Conservation (phyloP, 2,329 filamentous ascomycete species). For the Coniochaeta sp. region DNA sequence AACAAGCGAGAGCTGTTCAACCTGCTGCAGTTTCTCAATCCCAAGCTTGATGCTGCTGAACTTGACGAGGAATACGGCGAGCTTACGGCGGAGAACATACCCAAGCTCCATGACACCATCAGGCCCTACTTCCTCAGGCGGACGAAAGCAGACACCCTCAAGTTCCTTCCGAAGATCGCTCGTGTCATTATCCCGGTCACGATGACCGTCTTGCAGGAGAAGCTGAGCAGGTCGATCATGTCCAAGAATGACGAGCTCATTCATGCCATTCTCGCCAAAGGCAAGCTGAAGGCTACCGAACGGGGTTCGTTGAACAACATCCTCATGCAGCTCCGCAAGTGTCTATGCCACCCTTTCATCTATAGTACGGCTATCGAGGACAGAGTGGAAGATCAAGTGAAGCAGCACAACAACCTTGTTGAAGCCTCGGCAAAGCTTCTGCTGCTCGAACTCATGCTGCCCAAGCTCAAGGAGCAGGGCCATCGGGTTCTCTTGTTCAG, state of each 20-base stretch:
- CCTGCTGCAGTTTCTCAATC: conserved; percentile 88
- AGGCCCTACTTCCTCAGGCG: conserved; percentile 63
- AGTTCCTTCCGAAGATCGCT: conserved; percentile 85
- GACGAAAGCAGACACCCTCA: conserved; percentile 85
- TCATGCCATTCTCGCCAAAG: conserved; percentile 71
- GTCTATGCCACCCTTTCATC: conserved; percentile 91
- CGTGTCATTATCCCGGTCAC: conserved; percentile 95
- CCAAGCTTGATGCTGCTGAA: conserved; percentile 57
- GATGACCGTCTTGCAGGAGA: conserved; percentile 90
- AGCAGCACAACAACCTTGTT: conserved; percentile 73
- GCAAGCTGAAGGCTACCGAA: conserved; percentile 61
- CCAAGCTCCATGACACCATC: conserved; percentile 75
- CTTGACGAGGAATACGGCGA: conserved; percentile 71
- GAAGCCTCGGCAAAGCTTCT: conserved; percentile 88
- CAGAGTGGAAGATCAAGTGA: conserved; percentile 50
- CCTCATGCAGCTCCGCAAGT: conserved; percentile 89
- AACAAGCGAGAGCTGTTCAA: conserved; percentile 95
- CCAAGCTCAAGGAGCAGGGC: conserved; percentile 75
- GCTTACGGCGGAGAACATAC: conserved; percentile 77
- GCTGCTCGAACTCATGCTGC: conserved; percentile 76
- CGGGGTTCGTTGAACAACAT: conserved; percentile 86
- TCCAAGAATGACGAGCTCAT: conserved; percentile 86
- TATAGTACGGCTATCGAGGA: conserved; percentile 91
- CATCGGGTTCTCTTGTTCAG: conserved; percentile 94
- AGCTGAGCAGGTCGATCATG: conserved; percentile 88